Evolutionary conservation across 306 rosid genomes (phyloP).

Genomic region (Vigna hirtella): DNA sequence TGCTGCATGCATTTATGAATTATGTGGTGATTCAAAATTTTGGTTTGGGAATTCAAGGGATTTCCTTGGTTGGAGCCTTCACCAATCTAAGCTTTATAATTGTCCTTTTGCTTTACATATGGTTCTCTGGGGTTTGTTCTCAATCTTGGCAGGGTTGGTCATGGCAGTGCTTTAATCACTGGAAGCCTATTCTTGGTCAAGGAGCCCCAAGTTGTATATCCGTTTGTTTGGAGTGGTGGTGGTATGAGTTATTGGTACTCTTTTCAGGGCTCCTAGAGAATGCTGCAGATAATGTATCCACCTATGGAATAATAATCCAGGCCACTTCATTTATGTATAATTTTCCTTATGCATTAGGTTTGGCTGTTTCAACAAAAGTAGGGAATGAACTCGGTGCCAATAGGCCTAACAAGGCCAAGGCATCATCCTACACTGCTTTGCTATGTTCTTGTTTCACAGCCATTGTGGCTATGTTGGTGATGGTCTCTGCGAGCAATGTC

Average conservation of each 20-base stretch:
- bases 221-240: conserved; percentile 63
- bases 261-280: conserved; percentile 46
- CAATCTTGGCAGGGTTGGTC: conserved; percentile 50
- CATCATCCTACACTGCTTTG: conserved; percentile 41
- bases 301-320: conserved; percentile 58
- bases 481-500: neutral
- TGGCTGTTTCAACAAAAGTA: conserved; percentile 57
- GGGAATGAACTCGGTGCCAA: conserved; percentile 58
- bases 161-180: conserved; percentile 38
- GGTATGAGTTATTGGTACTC: conserved; percentile 59
- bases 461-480: conserved; percentile 34
- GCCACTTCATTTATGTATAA: conserved; percentile 53
- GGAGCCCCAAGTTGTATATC: conserved; percentile 54
- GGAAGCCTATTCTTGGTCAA: conserved; percentile 52
- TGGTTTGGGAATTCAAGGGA: conserved; percentile 42
- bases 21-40: conserved; percentile 3
- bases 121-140: conserved; percentile 24
- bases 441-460: conserved; percentile 44
- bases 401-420: conserved; percentile 44
- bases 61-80: conserved; percentile 44
- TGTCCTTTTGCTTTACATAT: conserved; percentile 23
- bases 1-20: conserved; percentile 36
- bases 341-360: conserved; percentile 50
- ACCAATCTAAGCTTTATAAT: conserved; percentile 45
- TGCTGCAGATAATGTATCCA: conserved; percentile 45